A percentile compares a stretch with the other conserved stretches of the same genome.
Evolutionary conservation across 1,284 basidiomycete genomes (phyloP).

Genomic region (Ustilago vetiveriae): DNA sequence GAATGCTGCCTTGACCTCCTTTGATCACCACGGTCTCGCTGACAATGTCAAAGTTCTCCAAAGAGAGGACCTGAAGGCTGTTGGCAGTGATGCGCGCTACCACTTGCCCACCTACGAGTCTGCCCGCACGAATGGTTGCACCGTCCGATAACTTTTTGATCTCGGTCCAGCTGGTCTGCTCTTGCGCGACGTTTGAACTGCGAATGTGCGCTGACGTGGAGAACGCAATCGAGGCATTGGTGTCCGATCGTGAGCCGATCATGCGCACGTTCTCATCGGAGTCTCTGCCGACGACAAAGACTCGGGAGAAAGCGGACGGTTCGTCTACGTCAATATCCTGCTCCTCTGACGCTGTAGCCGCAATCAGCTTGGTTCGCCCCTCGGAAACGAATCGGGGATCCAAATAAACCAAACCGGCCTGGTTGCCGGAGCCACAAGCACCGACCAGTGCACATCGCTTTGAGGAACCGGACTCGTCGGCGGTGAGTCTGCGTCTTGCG

Average conservation of each 20-base stretch:
- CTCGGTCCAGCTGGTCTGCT: conserved; percentile 6
- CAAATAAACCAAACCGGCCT: conserved; percentile 36
- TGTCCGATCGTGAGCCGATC: conserved; percentile 6
- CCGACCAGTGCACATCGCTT: conserved; percentile 29
- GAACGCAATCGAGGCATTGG: conserved; percentile 15
- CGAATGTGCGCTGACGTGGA: neutral
- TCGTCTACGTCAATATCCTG: neutral
- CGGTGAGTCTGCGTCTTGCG: conserved; percentile 22
- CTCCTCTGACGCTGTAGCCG: neutral
- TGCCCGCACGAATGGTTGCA: conserved; percentile 17
- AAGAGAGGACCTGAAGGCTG: conserved; percentile 24
- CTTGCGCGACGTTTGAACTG: neutral
- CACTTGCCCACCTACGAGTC: conserved; percentile 4
- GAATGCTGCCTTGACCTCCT: conserved; percentile 2
- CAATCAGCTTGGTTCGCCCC: conserved; percentile 5
- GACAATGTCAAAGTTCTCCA: conserved; percentile 12
- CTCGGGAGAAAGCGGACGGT: conserved; percentile 11
- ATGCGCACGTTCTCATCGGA: conserved; percentile 3
- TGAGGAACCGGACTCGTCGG: conserved; percentile 11
- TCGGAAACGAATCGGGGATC: conserved; percentile 32
- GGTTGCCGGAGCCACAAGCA: conserved; percentile 35
- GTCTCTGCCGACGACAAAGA: conserved; percentile 19
- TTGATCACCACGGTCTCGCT: conserved; percentile 10
- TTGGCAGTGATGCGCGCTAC: conserved; percentile 21
- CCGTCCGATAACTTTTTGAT: conserved; percentile 3